phyloP scores from a whole-genome alignment of 345 rosid genomes.

The Sapria himalayana region DNA sequence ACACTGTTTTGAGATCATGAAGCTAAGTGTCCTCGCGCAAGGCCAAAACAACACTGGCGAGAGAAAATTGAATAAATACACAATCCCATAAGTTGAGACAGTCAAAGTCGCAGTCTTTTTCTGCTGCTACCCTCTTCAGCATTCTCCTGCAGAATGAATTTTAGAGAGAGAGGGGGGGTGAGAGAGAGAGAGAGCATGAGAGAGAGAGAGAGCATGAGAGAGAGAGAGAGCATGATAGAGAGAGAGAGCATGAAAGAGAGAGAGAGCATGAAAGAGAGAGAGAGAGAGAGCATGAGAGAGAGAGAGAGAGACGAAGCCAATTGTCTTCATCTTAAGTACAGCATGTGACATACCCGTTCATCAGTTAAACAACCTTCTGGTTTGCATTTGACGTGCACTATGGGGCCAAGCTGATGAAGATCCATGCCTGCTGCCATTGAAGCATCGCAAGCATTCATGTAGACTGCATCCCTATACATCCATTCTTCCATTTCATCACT shows the following conservation, averaged over 20 bases:
- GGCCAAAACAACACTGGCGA: too few species aligned
- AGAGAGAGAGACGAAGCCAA: conserved; percentile 5
- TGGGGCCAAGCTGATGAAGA: conserved; percentile 75
- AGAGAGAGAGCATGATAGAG: not conserved
- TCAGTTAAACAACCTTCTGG: conserved; percentile 30
- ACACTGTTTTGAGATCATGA: too few species aligned
- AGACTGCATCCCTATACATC: conserved; percentile 97
- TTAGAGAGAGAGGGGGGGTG: conserved; percentile 3
- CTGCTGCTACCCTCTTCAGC: conserved; percentile 58
- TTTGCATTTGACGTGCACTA: conserved; percentile 97
- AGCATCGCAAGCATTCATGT: conserved; percentile 68
- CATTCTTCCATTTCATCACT: conserved; percentile 96
- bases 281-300: conserved; percentile 1
- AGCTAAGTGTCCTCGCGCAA: too few species aligned
- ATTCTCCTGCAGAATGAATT: conserved; percentile 31
- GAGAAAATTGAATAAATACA: too few species aligned
- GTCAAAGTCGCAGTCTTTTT: conserved; percentile 47
- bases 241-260: not conserved
- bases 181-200: not conserved
- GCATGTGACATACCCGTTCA: conserved; percentile 60
- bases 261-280: not conserved
- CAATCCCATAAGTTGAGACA: too few species aligned
- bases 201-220: not conserved
- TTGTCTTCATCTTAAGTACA: too few species aligned
- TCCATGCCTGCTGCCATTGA: conserved; percentile 36